Conservation (phyloP, 768 basidiomycete species). For the Dioszegia aurantiaca region DNA sequence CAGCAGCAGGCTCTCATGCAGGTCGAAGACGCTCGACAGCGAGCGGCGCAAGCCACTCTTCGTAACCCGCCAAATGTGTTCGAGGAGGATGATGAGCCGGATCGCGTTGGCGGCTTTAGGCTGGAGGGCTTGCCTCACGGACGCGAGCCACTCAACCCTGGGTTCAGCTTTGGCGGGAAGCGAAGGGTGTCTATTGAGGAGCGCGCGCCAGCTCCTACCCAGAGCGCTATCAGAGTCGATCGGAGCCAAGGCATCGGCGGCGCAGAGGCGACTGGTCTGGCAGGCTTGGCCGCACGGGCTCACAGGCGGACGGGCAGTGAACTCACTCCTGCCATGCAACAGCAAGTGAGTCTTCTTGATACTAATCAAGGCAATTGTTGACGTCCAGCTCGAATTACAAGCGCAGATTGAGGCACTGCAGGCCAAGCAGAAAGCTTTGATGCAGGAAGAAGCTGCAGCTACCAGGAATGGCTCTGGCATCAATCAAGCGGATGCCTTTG, state of each 20-base stretch:
- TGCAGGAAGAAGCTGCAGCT: constrained; percentile 40
- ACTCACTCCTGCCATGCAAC: constrained; percentile 70
- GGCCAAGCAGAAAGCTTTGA: constrained; percentile 49
- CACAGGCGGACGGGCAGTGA: constrained; percentile 60
- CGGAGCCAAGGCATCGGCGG: constrained; percentile 42
- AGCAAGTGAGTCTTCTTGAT: constrained; percentile 64
- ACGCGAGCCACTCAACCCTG: constrained; percentile 84
- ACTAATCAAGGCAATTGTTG: constrained; percentile 2
- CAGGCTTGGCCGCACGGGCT: constrained; percentile 50
- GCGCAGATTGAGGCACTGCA: constrained; percentile 52
- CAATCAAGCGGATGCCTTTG: constrained; percentile 24
- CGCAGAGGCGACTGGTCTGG: constrained; percentile 48
- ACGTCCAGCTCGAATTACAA: constrained; percentile 47
- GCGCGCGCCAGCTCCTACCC: constrained; percentile 24
- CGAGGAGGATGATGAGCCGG: constrained; percentile 45
- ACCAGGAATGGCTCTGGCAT: constrained; percentile 22
- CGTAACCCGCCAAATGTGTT: constrained; percentile 42
- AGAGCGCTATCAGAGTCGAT: constrained; percentile 23
- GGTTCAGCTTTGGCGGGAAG: constrained; percentile 78
- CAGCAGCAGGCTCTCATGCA: constrained; percentile 37
- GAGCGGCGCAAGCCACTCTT: constrained; percentile 28
- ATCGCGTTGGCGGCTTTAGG: constrained; percentile 17
- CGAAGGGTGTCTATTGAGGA: constrained; percentile 51
- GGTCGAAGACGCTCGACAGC: constrained; percentile 20
- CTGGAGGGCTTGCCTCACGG: constrained; percentile 56